Conservation (phyloP, 2,329 filamentous ascomycete genomes). For the Penicillium corylophilum region DNA sequence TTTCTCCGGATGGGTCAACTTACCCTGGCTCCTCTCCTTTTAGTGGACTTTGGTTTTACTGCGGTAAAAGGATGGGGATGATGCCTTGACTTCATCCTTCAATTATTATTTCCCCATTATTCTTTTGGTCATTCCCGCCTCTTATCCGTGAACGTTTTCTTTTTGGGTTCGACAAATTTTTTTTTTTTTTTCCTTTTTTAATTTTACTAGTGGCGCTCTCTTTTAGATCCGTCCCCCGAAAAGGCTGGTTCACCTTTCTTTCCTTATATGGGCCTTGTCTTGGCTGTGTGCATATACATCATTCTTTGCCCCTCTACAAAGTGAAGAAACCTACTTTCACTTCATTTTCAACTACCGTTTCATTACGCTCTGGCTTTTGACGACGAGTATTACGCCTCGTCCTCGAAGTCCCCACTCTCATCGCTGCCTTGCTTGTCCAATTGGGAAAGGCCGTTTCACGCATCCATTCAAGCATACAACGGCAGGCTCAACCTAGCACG, state of each 20-base stretch:
- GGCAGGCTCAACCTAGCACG: neutral
- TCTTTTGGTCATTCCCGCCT: conserved; percentile 26
- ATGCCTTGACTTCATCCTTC: conserved; percentile 39
- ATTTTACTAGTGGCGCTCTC: conserved; percentile 13
- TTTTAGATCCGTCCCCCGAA: conserved; percentile 9
- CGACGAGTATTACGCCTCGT: neutral
- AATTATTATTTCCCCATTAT: conserved; percentile 28
- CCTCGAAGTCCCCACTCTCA: neutral
- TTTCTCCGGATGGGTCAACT: conserved; percentile 33
- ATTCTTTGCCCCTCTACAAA: conserved; percentile 19
- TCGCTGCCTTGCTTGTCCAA: conserved; percentile 1
- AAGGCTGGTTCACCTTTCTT: conserved; percentile 17
- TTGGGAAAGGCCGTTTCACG: neutral
- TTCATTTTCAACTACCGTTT: conserved; percentile 9
- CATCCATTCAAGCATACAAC: neutral
- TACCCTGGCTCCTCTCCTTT: conserved; percentile 28
- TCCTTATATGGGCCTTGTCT: conserved; percentile 23
- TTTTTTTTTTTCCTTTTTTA: conserved; percentile 9
- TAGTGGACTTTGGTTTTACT: conserved; percentile 27
- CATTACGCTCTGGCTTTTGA: conserved; percentile 7
- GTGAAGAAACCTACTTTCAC: conserved; percentile 1
- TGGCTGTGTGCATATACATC: conserved; percentile 27
- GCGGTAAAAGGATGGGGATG: conserved; percentile 27
- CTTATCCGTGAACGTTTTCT: conserved; percentile 14
- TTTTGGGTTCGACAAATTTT: conserved; percentile 6